A percentile compares a stretch with the other conserved stretches of the same genome.
These are phyloP conservation scores for Tetragonia tetragonoides DNA, from an alignment of 148 eudicot species.

Conservation along the genomic window DNA sequence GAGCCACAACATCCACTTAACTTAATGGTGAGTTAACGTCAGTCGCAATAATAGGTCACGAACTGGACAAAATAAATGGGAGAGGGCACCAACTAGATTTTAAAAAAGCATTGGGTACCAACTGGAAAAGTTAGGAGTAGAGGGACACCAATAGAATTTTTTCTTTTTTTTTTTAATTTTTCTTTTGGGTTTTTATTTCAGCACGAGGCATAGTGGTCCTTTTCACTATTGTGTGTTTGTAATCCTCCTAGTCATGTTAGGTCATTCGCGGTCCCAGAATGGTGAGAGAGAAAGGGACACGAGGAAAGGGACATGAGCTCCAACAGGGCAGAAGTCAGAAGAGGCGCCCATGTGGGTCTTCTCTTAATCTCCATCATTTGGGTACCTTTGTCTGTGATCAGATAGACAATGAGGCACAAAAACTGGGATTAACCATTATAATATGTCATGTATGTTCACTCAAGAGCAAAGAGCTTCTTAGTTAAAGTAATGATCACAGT, in stretches of 20 bases:
- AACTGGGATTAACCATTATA: conserved; percentile 10
- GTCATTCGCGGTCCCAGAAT: background rate
- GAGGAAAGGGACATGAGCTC: background rate
- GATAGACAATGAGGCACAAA: conserved; percentile 19
- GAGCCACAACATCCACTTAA: too few relatives aligned
- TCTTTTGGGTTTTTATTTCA: too few relatives aligned
- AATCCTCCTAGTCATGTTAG: background rate
- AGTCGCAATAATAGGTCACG: too few relatives aligned
- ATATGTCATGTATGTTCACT: conserved; percentile 15
- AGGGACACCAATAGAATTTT: background rate
- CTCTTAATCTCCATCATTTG: conserved; percentile 16
- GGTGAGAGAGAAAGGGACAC: conserved; percentile 17
- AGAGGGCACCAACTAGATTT: too few relatives aligned
- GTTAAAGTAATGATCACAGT: background rate
- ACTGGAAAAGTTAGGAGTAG: background rate
- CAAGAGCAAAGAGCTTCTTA: background rate
- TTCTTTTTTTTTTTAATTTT: too few relatives aligned
- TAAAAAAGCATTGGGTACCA: background rate
- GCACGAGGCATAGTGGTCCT: background rate
- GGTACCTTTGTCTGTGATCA: conserved; percentile 22
- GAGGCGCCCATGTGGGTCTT: conserved; percentile 25
- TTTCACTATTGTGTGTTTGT: background rate
- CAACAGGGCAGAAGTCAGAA: background rate
- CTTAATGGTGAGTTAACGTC: too few relatives aligned
- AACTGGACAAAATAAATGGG: too few relatives aligned